A percentile compares a stretch with the other conserved stretches of the same genome.
Evolutionary conservation across 345 rosid genomes (phyloP).

Genomic region (Angophora floribunda): DNA sequence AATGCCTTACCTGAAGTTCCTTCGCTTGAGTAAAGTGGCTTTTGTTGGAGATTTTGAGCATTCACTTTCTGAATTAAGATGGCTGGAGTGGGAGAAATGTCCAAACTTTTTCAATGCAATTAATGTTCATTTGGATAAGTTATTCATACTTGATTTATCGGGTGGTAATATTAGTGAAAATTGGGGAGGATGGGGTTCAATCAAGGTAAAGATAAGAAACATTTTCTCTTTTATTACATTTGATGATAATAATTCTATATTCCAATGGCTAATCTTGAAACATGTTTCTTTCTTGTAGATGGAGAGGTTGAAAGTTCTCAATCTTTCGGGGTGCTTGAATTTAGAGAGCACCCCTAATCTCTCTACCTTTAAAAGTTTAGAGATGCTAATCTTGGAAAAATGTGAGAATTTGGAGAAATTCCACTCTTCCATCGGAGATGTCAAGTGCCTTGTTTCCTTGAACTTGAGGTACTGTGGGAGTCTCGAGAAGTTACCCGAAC

Average conservation of each 20-base stretch:
- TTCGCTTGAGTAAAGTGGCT: background rate
- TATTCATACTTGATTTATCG: background rate
- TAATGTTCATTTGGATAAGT: background rate
- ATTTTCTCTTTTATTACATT: background rate
- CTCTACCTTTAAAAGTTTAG: background rate
- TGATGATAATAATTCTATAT: too few species aligned
- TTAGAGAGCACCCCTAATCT: background rate
- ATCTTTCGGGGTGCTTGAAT: background rate
- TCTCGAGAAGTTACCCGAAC: background rate
- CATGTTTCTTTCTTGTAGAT: background rate
- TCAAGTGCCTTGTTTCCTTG: background rate
- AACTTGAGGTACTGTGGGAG: background rate
- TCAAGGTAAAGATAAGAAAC: background rate
- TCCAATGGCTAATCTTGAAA: background rate
- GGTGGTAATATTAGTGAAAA: rapidly evolving
- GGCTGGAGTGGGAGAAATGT: background rate
- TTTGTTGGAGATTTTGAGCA: rapidly evolving
- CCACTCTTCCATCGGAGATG: background rate
- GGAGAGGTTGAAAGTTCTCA: background rate
- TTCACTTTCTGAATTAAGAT: background rate
- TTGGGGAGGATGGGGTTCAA: background rate
- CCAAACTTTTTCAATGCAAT: rapidly evolving
- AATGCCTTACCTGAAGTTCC: background rate
- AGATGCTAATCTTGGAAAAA: background rate
- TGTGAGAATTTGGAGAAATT: background rate